These are phyloP conservation scores for Penicillium roqueforti DNA, from an alignment of 495 filamentous ascomycete species.

Conservation along the genomic window DNA sequence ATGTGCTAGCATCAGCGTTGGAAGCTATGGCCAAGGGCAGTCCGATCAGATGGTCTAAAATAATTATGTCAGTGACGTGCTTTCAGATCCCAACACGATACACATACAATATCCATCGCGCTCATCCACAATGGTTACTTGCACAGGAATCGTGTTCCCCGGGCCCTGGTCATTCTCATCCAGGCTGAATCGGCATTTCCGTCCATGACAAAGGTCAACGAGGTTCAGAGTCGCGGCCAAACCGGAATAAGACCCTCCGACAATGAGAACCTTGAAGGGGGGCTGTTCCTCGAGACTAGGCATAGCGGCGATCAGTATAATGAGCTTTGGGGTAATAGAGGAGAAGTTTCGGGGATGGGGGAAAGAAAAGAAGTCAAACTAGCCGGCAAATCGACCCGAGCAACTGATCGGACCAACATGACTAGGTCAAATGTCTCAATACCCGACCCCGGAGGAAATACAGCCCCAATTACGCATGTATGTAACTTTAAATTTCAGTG, in stretches of 20 bases:
- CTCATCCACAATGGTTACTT: conserved; percentile 59
- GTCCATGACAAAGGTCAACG: conserved; percentile 47
- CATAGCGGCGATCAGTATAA: neutral
- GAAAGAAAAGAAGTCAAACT: neutral
- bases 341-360: neutral
- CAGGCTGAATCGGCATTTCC: conserved; percentile 9
- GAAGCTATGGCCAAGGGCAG: neutral
- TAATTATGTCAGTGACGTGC: neutral
- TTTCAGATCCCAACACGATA: neutral
- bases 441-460: neutral
- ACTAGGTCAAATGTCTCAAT: neutral
- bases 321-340: neutral
- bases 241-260: conserved; percentile 57
- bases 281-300: conserved; percentile 2
- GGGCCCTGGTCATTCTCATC: conserved; percentile 6
- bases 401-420: neutral
- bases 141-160: conserved; percentile 31
- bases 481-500: neutral
- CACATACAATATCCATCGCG: conserved; percentile 57
- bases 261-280: conserved; percentile 20
- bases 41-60: conserved; percentile 46
- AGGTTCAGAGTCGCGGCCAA: conserved; percentile 53
- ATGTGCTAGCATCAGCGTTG: conserved; percentile 16
- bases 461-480: neutral
- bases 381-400: neutral